A percentile compares a stretch with the other conserved stretches of the same genome.
Evolutionary conservation across 2,329 filamentous ascomycete species (phyloP).

Genomic region (Albophoma yamanashiensis): DNA sequence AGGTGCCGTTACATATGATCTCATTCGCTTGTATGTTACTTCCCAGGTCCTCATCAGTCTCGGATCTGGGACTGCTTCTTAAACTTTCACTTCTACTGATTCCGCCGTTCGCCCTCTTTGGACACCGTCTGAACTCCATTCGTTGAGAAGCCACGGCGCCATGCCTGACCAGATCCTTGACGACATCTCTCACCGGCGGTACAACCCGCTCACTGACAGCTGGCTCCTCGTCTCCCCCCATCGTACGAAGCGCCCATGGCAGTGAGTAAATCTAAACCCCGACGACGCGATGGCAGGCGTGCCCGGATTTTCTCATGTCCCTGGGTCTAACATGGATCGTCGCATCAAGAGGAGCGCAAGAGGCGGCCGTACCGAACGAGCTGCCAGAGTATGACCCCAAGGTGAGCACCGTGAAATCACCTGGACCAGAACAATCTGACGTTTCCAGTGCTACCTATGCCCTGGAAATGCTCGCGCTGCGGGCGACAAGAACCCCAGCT

Average conservation of each 20-base stretch:
- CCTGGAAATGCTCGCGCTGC: conserved; percentile 83
- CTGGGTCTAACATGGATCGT: not conserved
- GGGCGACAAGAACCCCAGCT: conserved; percentile 78
- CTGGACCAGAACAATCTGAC: conserved; percentile 3
- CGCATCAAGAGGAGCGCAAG: conserved; percentile 60
- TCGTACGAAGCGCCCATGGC: conserved; percentile 94
- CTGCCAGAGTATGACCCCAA: conserved; percentile 74
- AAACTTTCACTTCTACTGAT: not conserved
- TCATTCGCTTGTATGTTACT: not conserved
- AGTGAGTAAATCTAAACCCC: conserved; percentile 48
- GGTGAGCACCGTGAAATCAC: conserved; percentile 24
- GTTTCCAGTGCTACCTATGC: conserved; percentile 77
- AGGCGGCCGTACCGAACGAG: conserved; percentile 54
- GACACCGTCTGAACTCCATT: not conserved
- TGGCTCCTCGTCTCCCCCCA: conserved; percentile 95
- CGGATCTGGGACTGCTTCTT: not conserved
- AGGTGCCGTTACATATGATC: not conserved
- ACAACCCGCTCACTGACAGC: conserved; percentile 80
- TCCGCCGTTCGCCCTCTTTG: not conserved
- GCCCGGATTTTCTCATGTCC: not conserved
- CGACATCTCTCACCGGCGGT: conserved; percentile 93
- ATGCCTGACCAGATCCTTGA: conserved; percentile 75
- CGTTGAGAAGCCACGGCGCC: conserved; percentile 4
- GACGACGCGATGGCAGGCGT: not conserved
- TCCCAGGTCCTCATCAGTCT: not conserved